Evolutionary conservation across 73 alveolate genomes (phyloP).

Genomic region (Uronychia setigera): DNA sequence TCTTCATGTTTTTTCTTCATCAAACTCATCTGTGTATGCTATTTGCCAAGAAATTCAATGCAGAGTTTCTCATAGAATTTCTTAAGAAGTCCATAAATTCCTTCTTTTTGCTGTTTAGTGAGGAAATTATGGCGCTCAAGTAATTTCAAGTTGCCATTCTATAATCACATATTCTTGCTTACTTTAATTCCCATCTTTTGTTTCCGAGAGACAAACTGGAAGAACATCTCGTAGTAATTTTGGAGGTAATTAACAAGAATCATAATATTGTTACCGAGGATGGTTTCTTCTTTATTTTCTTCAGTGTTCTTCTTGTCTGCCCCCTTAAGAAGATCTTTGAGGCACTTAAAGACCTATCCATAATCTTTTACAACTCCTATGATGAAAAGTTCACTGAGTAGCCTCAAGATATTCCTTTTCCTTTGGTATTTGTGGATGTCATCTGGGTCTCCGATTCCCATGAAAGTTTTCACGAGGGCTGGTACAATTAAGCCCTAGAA

Average conservation of each 20-base stretch:
- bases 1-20: slow-evolving; percentile 32
- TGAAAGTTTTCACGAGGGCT: slow-evolving; percentile 28
- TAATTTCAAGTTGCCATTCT: slow-evolving; percentile 24
- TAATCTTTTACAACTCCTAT: slow-evolving; percentile 43
- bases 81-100: slow-evolving; percentile 12
- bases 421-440: slow-evolving; percentile 14
- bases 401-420: slow-evolving; percentile 37
- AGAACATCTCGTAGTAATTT: slow-evolving; percentile 43
- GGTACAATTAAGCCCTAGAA: slow-evolving; percentile 25
- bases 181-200: slow-evolving; percentile 44
- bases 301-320: slow-evolving; percentile 4
- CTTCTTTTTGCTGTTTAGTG: slow-evolving; percentile 14
- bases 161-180: background rate
- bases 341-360: slow-evolving; percentile 37
- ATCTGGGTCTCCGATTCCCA: background rate
- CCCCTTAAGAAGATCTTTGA: slow-evolving; percentile 11
- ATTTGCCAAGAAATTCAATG: slow-evolving; percentile 3
- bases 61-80: slow-evolving; percentile 17
- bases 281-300: slow-evolving; percentile 15
- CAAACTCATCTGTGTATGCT: background rate
- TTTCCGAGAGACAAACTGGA: slow-evolving; percentile 23
- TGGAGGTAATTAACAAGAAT: slow-evolving; percentile 37
- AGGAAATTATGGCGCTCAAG: slow-evolving; percentile 32
- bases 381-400: slow-evolving; percentile 38
- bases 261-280: slow-evolving; percentile 16